Conservation (phyloP, 768 basidiomycete genomes). For the Pulveroboletus sp. region DNA sequence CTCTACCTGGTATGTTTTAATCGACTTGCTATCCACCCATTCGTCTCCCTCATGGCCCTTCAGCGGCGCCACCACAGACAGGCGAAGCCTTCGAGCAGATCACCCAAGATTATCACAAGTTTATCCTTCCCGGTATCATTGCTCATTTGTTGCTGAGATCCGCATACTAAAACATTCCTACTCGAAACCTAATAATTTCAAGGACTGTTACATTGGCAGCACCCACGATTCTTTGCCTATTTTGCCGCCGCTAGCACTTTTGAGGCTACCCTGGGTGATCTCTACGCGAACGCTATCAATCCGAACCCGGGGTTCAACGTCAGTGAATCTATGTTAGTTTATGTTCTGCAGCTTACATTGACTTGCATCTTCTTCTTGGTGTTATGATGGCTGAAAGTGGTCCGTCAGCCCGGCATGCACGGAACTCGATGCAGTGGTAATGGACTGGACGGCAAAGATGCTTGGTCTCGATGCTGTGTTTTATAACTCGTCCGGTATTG, state of each 20-base stretch:
- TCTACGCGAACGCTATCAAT: constrained; percentile 69
- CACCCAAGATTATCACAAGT: constrained; percentile 72
- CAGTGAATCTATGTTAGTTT: not conserved
- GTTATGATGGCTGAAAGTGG: constrained; percentile 56
- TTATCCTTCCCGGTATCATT: constrained; percentile 75
- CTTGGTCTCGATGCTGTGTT: constrained; percentile 71
- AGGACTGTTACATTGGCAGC: constrained; percentile 91
- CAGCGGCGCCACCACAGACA: constrained; percentile 55
- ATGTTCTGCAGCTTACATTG: not conserved
- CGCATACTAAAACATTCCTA: not conserved
- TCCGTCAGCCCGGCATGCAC: constrained; percentile 86
- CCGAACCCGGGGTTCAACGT: constrained; percentile 90
- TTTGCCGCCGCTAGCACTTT: constrained; percentile 80
- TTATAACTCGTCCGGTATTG: constrained; percentile 59
- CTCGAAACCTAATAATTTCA: not conserved
- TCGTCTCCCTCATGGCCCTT: not conserved
- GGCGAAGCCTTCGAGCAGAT: constrained; percentile 77
- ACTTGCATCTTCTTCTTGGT: too few relatives aligned
- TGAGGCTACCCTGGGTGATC: constrained; percentile 79
- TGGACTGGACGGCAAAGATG: constrained; percentile 89
- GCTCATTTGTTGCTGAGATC: not conserved
- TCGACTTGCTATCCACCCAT: not conserved
- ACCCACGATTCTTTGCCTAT: constrained; percentile 87
- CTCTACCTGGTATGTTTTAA: constrained; percentile 55
- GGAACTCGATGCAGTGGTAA: constrained; percentile 81